phyloP scores from a whole-genome alignment of 495 filamentous ascomycete genomes.

The Penicillium steckii region DNA sequence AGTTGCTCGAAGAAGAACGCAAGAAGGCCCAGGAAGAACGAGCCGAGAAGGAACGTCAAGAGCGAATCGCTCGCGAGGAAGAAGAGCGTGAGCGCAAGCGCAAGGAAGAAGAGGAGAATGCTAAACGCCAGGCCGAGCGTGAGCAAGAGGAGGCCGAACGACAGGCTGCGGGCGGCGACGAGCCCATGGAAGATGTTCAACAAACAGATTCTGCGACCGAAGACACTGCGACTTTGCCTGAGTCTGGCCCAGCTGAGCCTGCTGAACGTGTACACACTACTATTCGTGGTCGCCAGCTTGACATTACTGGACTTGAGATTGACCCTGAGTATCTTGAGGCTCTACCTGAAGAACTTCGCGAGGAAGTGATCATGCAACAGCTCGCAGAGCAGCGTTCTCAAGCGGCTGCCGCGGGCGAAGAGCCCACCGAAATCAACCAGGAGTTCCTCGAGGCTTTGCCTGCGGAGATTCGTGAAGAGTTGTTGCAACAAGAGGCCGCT shows the following conservation, averaged over 20 bases:
- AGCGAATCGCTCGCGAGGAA: constrained; percentile 59
- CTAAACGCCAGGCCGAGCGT: constrained; percentile 40
- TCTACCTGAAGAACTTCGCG: constrained; percentile 88
- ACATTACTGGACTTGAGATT: constrained; percentile 92
- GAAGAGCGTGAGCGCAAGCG: constrained; percentile 55
- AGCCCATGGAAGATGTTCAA: constrained; percentile 88
- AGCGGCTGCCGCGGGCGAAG: constrained; percentile 76
- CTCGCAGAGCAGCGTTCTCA: constrained; percentile 78
- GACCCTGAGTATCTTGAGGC: constrained; percentile 92
- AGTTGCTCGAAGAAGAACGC: constrained; percentile 47
- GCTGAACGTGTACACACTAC: constrained; percentile 67
- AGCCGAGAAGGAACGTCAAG: constrained; percentile 48
- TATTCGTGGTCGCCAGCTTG: constrained; percentile 78
- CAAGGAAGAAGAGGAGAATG: constrained; percentile 66
- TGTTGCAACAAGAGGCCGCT: constrained; percentile 82
- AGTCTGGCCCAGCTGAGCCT: constrained; percentile 50
- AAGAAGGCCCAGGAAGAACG: constrained; percentile 47
- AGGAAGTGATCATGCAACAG: constrained; percentile 91
- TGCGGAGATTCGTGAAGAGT: constrained; percentile 81
- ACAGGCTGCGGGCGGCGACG: constrained; percentile 44
- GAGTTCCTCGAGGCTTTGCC: constrained; percentile 95
- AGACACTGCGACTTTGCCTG: constrained; percentile 30
- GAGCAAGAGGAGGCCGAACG: constrained; percentile 47
- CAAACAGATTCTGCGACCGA: constrained; percentile 42
- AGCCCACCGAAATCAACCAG: constrained; percentile 82